Percentiles rank a stretch among this genome's conserved stretches.
These are phyloP conservation scores for Earliella scabrosa DNA, from an alignment of 1,284 basidiomycete genomes.

Conservation along the genomic window DNA sequence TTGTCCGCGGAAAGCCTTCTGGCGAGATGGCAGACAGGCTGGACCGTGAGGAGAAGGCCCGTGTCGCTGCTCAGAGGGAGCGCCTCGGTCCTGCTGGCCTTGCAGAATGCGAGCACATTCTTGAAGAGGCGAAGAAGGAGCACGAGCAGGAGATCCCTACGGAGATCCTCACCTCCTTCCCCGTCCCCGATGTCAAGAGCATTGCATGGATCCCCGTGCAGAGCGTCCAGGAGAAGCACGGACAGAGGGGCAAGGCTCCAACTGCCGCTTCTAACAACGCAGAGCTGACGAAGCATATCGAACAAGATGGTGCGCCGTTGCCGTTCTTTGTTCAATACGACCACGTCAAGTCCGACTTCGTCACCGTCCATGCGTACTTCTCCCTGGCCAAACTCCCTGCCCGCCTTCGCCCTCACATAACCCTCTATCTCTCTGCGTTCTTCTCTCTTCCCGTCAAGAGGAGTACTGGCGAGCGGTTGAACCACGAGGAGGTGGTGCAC, in stretches of 20 bases:
- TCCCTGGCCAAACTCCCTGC: constrained; percentile 76
- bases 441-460: constrained; percentile 88
- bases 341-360: constrained; percentile 92
- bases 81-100: constrained; percentile 84
- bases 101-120: constrained; percentile 66
- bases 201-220: constrained; percentile 97
- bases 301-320: constrained; percentile 68
- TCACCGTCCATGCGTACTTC: constrained; percentile 81
- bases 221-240: constrained; percentile 69
- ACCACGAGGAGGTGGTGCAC: constrained; percentile 92
- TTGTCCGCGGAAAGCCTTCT: constrained; percentile 89
- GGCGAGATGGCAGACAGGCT: constrained; percentile 83
- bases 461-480: constrained; percentile 69
- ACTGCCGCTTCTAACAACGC: constrained; percentile 25
- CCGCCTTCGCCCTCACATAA: constrained; percentile 77
- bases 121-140: constrained; percentile 86
- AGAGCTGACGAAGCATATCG: constrained; percentile 68
- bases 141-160: constrained; percentile 86
- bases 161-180: constrained; percentile 83
- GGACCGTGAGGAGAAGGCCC: constrained; percentile 81
- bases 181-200: constrained; percentile 85
- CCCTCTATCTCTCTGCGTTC: constrained; percentile 86
- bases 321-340: constrained; percentile 95
- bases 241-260: constrained; percentile 43
- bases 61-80: constrained; percentile 73